phyloP scores from a whole-genome alignment of 73 alveolate species.

The Symbiodinium natans region DNA sequence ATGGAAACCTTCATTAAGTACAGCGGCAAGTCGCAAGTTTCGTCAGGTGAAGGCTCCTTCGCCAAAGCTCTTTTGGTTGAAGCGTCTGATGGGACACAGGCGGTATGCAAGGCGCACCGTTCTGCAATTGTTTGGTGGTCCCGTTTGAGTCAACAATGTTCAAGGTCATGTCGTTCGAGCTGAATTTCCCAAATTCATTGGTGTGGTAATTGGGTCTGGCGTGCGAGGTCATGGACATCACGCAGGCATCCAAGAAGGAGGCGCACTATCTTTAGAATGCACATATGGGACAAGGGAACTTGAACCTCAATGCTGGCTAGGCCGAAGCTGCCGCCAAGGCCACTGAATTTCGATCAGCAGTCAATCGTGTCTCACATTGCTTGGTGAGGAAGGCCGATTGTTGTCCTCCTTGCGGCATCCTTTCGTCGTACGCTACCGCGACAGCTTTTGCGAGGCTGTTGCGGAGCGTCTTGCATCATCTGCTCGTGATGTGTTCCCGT shows the following conservation, averaged over 20 bases:
- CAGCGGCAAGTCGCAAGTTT: no score
- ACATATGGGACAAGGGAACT: no score
- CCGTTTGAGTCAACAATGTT: background rate
- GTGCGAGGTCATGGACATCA: slow-evolving; percentile 71
- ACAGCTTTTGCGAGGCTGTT: slow-evolving; percentile 95
- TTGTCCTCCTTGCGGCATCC: slow-evolving; percentile 97
- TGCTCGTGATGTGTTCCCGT: no score
- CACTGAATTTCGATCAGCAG: no score
- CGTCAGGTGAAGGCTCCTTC: slow-evolving; percentile 89
- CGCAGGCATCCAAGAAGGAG: slow-evolving; percentile 76
- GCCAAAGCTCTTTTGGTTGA: slow-evolving; percentile 89
- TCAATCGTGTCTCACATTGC: background rate
- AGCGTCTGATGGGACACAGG: slow-evolving; percentile 78
- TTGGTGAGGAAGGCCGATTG: slow-evolving; percentile 50
- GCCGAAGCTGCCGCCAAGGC: slow-evolving; percentile 90
- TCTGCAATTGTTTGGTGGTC: background rate
- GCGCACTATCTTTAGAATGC: background rate
- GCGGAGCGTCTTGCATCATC: no score
- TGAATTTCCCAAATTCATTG: background rate
- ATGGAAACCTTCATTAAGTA: no score
- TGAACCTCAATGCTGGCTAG: background rate
- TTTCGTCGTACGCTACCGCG: slow-evolving; percentile 97
- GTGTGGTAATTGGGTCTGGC: background rate
- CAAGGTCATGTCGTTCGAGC: background rate
- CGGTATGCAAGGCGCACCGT: slow-evolving; percentile 52